These are phyloP conservation scores for Oenanthe sinensis DNA, from an alignment of 129 eudicot species.

Conservation along the genomic window DNA sequence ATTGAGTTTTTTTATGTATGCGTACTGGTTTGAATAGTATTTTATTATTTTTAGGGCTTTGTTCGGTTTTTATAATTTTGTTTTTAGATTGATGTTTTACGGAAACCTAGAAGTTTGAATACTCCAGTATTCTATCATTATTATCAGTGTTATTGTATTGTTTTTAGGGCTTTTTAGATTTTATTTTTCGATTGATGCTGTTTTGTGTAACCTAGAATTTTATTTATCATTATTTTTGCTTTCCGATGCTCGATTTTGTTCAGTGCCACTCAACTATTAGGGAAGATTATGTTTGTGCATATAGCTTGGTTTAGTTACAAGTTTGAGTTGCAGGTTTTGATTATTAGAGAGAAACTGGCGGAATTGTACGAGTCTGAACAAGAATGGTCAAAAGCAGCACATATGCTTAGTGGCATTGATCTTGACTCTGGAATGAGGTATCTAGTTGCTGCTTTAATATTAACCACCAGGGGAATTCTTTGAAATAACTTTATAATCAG, in stretches of 20 bases:
- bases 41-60: too few relatives aligned
- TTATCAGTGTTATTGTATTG: too few relatives aligned
- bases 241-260: neutral
- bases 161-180: too few relatives aligned
- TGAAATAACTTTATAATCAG: neutral
- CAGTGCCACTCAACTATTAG: neutral
- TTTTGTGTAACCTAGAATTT: neutral
- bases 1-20: neutral
- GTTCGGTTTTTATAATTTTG: too few relatives aligned
- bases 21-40: neutral
- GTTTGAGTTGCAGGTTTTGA: constrained; percentile 52
- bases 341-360: constrained; percentile 90
- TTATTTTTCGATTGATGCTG: too few relatives aligned
- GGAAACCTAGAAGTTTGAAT: too few relatives aligned
- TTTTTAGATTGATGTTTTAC: too few relatives aligned
- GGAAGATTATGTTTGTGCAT: neutral
- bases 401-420: constrained; percentile 98
- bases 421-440: constrained; percentile 97
- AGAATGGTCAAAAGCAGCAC: constrained; percentile 94
- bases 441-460: neutral
- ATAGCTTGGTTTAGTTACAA: neutral
- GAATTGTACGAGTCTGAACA: constrained; percentile 90
- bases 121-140: too few relatives aligned
- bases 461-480: neutral
- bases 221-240: neutral